Evolutionary conservation across 306 rosid species (phyloP).

Genomic region (Prunus kanzakura): DNA sequence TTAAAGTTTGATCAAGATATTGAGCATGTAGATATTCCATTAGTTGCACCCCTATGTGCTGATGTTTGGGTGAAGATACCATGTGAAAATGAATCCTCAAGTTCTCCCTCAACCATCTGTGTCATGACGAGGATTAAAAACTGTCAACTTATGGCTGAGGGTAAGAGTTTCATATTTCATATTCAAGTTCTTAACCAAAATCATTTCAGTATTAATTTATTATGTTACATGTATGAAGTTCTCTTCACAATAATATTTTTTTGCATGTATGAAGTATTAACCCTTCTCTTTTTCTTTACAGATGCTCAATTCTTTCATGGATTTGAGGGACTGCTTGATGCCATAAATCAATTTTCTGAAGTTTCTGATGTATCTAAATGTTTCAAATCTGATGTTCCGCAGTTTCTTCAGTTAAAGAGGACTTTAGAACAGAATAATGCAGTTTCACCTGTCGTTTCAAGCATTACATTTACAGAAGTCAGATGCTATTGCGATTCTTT

Average conservation of each 20-base stretch:
- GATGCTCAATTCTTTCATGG: constrained; percentile 54
- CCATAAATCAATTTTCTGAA: constrained; percentile 50
- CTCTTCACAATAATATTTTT: background rate
- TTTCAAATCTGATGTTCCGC: constrained; percentile 75
- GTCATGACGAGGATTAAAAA: constrained; percentile 50
- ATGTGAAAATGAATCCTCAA: constrained; percentile 31
- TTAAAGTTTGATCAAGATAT: constrained; percentile 19
- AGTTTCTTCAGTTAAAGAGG: constrained; percentile 59
- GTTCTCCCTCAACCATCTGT: constrained; percentile 39
- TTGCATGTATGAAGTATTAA: constrained; percentile 7
- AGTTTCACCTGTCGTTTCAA: constrained; percentile 33
- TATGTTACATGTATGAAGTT: constrained; percentile 17
- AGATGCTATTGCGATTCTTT: constrained; percentile 49
- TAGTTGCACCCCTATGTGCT: constrained; percentile 64
- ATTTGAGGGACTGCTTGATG: constrained; percentile 55
- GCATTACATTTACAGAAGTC: constrained; percentile 49
- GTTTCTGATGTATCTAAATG: constrained; percentile 55
- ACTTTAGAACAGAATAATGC: constrained; percentile 31
- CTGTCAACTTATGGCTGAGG: constrained; percentile 69
- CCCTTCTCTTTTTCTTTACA: constrained; percentile 29
- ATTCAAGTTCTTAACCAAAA: constrained; percentile 9
- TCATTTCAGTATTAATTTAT: constrained; percentile 6
- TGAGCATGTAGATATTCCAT: constrained; percentile 26
- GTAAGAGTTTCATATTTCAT: constrained; percentile 41
- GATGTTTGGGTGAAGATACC: constrained; percentile 91